phyloP scores from a whole-genome alignment of 2,329 filamentous ascomycete species.

The Biscogniauxia sp. region DNA sequence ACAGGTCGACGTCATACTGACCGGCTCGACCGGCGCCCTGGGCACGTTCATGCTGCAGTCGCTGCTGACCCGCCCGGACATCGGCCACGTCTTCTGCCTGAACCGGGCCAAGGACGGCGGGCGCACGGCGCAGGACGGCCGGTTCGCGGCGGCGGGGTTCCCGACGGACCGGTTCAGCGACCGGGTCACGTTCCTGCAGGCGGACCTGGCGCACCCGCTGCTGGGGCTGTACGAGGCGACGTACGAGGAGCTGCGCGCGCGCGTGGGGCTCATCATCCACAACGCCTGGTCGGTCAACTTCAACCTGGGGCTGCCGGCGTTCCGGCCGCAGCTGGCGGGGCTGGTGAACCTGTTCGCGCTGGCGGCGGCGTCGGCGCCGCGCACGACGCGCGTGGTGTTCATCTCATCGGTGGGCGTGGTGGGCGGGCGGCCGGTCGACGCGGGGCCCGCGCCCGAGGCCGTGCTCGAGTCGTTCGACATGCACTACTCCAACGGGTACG shows the following conservation, averaged over 20 bases:
- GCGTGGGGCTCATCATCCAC: constrained; percentile 22
- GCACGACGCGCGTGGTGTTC: constrained; percentile 16
- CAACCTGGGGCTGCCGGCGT: constrained; percentile 19
- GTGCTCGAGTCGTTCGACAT: constrained; percentile 11
- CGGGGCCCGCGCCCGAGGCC: constrained; percentile 14
- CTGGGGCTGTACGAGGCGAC: constrained; percentile 16
- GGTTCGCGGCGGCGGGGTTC: constrained; percentile 9
- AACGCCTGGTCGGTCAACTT: constrained; percentile 28
- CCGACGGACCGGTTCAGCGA: constrained; percentile 4
- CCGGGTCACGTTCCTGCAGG: constrained; percentile 22
- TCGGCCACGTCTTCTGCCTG: constrained; percentile 28
- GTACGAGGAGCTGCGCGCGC: constrained; percentile 12
- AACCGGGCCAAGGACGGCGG: constrained; percentile 25
- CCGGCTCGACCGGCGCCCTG: constrained; percentile 27
- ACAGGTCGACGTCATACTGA: constrained; percentile 22
- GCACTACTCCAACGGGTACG: constrained; percentile 22
- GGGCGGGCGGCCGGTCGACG: background rate
- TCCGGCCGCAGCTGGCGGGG: constrained; percentile 21
- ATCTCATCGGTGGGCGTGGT: constrained; percentile 24
- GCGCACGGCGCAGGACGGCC: constrained; percentile 1
- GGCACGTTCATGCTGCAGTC: constrained; percentile 22
- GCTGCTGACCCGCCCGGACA: constrained; percentile 12
- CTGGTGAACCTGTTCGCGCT: constrained; percentile 21
- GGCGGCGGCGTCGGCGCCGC: constrained; percentile 7
- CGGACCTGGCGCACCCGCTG: constrained; percentile 16